Conservation (phyloP, 2,329 filamentous ascomycete genomes). For the Pseudopithomyces chartarum region DNA sequence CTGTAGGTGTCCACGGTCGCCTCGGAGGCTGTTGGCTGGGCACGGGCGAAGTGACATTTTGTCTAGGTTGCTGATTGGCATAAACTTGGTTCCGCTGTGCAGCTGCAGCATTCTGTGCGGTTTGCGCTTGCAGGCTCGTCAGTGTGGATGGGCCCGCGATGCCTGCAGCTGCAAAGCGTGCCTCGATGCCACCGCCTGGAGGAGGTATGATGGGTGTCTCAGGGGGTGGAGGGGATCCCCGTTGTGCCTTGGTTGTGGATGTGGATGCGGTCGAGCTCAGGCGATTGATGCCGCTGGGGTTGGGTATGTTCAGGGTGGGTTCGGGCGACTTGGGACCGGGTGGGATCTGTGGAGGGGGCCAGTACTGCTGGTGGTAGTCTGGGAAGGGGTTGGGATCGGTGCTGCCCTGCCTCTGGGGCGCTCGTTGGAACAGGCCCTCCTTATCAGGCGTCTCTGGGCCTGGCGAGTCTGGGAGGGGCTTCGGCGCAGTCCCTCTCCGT, state of each 20-base stretch:
- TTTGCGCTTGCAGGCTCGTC: conserved; percentile 74
- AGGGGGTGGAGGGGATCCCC: conserved; percentile 91
- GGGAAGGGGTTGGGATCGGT: conserved; percentile 50
- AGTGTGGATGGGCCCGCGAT: conserved; percentile 86
- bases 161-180: conserved; percentile 86
- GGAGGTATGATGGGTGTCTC: conserved; percentile 84
- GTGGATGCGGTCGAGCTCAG: conserved; percentile 85
- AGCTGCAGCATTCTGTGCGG: conserved; percentile 80
- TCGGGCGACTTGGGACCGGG: conserved; percentile 27
- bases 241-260: conserved; percentile 87
- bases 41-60: conserved; percentile 55
- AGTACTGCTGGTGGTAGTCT: conserved; percentile 66
- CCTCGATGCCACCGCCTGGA: conserved; percentile 84
- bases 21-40: conserved; percentile 49
- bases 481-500: conserved; percentile 78
- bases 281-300: conserved; percentile 61
- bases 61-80: conserved; percentile 47
- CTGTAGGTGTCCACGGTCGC: conserved; percentile 94
- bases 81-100: conserved; percentile 83
- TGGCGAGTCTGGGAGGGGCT: conserved; percentile 80
- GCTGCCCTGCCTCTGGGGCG: conserved; percentile 48
- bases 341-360: conserved; percentile 51
- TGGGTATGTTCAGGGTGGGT: conserved; percentile 56
- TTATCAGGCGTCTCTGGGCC: conserved; percentile 77
- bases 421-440: conserved; percentile 78